Base-by-base conservation (phyloP, 192 early-diverging fungal genomes). In the Geranomyces michiganensis region DNA sequence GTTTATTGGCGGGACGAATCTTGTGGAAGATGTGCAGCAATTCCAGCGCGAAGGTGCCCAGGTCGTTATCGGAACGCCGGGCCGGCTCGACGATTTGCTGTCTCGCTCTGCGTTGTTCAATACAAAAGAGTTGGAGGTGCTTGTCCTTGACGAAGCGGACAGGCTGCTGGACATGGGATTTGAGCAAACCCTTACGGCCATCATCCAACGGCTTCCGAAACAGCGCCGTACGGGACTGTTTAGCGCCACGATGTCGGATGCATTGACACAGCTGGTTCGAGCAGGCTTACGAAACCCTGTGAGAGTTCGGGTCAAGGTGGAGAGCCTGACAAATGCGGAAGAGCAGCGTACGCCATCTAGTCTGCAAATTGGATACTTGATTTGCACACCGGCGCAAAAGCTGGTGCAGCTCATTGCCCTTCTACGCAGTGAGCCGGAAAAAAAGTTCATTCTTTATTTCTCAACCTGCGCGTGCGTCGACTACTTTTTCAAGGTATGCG, bases 161-260 rank as follows among this genome's bases (percentile, higher is more conserved):
- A 53, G 94, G 22, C 76, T 97, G 58, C 84, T 98, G 67, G 94
- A 96, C 69, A 90, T 99, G 92, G 97, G 96, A 43, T 99, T 98
- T 63, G 84, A 92, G 48, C 82, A 88, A 45, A 83, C 88, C 64
- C 74, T 99, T 24, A 91, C 83, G 21, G 82, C 83, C 21, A 96
- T 99, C 62, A 85, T 98, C 36, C 75, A 84, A 0, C 72, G 84
- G 4, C 77, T 99, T 26, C 97, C 97, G 0, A 95, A 94, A 70
- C 96, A 98, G 73, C 90, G 97, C 4, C 86, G 96, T 36, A 99
- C 97, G 0, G 94, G 96, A 7, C 81, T 99, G 43, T 99, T 97
- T 61, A 96, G 94, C 0, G 97, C 97, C 0, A 99, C 97, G 4
- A 94, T 99, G 93, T 92, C 89, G 43, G 96, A 98, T 70, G 93